Percentiles rank a stretch among this genome's conserved stretches.
Evolutionary conservation across 192 early-diverging fungal species (phyloP).

Genomic region (Pilaira anomala): DNA sequence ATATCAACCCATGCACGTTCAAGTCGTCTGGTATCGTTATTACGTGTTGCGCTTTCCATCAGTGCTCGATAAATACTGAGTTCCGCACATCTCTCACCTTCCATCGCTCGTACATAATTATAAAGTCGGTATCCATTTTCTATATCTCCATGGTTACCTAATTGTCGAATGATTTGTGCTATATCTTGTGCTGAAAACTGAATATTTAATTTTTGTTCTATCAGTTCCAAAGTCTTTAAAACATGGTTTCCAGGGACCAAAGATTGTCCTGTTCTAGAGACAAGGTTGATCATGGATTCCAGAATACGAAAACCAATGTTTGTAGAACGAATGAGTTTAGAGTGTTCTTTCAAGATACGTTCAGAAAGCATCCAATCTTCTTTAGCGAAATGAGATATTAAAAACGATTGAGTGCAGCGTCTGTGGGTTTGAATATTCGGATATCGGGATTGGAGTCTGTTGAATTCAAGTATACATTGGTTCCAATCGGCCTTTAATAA

Average conservation of each 20-base stretch:
- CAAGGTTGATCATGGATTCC: conserved; percentile 1
- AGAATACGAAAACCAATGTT: conserved; percentile 12
- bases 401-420: no score
- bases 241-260: conserved; percentile 9
- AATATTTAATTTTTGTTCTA: conserved; percentile 12
- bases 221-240: conserved; percentile 6
- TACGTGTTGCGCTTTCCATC: conserved; percentile 12
- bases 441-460: no score
- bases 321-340: conserved; percentile 3
- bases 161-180: neutral
- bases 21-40: conserved; percentile 5
- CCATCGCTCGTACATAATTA: conserved; percentile 15
- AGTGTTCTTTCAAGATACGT: neutral
- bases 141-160: conserved; percentile 16
- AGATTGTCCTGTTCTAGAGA: neutral
- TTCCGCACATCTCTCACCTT: neutral
- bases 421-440: no score
- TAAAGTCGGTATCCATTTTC: conserved; percentile 18
- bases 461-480: no score
- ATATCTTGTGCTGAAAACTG: neutral
- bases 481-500: no score
- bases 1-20: conserved; percentile 23
- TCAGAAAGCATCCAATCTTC: conserved; percentile 11
- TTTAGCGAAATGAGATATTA: neutral
- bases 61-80: conserved; percentile 9